phyloP scores from a whole-genome alignment of 306 rosid genomes.

The Styphnolobium japonicum region DNA sequence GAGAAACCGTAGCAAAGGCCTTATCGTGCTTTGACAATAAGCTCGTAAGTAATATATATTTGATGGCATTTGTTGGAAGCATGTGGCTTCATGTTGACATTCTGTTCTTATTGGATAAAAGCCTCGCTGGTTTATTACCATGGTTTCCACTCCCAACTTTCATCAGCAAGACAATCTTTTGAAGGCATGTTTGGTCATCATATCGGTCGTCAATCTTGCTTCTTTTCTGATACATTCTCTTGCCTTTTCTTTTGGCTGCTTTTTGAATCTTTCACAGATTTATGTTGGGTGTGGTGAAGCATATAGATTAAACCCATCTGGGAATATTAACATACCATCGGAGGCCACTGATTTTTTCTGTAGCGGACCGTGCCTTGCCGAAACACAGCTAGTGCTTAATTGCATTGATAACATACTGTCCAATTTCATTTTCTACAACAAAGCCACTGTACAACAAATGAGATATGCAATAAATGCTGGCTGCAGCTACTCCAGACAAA shows the following conservation, averaged over 20 bases:
- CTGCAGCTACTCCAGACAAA: constrained; percentile 50
- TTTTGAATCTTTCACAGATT: constrained; percentile 35
- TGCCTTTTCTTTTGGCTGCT: neutral
- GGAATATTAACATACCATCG: constrained; percentile 54
- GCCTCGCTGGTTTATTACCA: no score
- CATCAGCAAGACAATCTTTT: neutral
- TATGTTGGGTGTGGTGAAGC: constrained; percentile 54
- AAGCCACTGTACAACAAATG: constrained; percentile 48
- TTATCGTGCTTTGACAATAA: constrained; percentile 55
- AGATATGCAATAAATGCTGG: constrained; percentile 55
- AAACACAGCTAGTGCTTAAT: constrained; percentile 61
- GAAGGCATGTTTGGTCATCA: neutral
- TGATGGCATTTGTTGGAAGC: neutral
- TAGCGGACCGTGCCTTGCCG: constrained; percentile 63
- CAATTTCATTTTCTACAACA: constrained; percentile 58
- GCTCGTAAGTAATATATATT: constrained; percentile 40
- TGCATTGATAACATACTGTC: constrained; percentile 55
- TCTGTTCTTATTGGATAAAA: neutral
- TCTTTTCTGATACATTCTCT: neutral
- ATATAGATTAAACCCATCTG: constrained; percentile 68
- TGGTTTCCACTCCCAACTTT: neutral
- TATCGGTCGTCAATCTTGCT: neutral
- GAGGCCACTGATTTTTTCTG: constrained; percentile 58
- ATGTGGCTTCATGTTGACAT: neutral
- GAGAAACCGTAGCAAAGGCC: constrained; percentile 39